Evolutionary conservation across 2,329 filamentous ascomycete species (phyloP).

Genomic region (Atkinsonella hypoxylon): DNA sequence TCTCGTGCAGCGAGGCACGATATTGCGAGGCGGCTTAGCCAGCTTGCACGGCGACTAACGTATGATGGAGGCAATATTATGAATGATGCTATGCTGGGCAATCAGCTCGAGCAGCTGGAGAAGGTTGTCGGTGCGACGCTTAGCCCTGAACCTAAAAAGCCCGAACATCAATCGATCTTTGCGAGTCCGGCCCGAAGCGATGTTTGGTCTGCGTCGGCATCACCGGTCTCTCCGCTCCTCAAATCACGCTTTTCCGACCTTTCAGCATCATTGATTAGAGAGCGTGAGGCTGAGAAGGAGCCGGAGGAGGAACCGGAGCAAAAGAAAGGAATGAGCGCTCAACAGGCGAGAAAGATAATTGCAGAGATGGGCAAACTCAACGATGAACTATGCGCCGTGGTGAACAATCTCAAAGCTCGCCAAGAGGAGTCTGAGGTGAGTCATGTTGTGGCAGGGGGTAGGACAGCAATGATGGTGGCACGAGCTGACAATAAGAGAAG

Average conservation of each 20-base stretch:
- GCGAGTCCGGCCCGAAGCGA: constrained; percentile 17
- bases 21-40: constrained; percentile 29
- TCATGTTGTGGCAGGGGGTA: not conserved
- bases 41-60: constrained; percentile 27
- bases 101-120: constrained; percentile 27
- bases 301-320: constrained; percentile 16
- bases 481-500: constrained; percentile 17
- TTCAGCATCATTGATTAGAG: constrained; percentile 22
- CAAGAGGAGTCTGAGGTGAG: constrained; percentile 48
- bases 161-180: constrained; percentile 12
- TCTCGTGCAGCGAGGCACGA: constrained; percentile 26
- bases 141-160: constrained; percentile 8
- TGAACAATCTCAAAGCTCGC: constrained; percentile 38
- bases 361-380: constrained; percentile 31
- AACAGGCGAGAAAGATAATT: constrained; percentile 26
- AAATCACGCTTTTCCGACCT: constrained; percentile 28
- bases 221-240: constrained; percentile 24
- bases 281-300: constrained; percentile 16
- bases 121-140: constrained; percentile 13
- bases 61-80: constrained; percentile 20
- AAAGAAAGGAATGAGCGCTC: constrained; percentile 20
- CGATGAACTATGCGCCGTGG: constrained; percentile 35
- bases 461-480: too few relatives aligned
- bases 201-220: constrained; percentile 19
- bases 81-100: constrained; percentile 24